These are phyloP conservation scores for Tulasnella sp. DNA, from an alignment of 768 basidiomycete genomes.

Conservation along the genomic window DNA sequence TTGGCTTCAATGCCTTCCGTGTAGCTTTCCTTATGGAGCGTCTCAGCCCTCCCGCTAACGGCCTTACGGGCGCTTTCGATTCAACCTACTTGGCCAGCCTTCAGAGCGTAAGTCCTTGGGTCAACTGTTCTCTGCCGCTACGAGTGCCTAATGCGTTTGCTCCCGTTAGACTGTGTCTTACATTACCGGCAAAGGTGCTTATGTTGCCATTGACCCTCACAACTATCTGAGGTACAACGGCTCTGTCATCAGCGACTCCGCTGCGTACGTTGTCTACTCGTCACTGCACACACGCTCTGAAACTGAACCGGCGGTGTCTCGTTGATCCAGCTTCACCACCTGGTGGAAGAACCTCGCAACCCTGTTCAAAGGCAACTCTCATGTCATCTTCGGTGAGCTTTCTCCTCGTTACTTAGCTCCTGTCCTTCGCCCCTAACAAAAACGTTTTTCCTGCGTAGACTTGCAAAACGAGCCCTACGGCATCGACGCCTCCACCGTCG, in stretches of 20 bases:
- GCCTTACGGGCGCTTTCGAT: conserved; percentile 44
- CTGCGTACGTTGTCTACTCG: conserved; percentile 26
- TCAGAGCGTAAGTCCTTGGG: conserved; percentile 23
- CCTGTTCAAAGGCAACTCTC: conserved; percentile 37
- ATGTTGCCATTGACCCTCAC: conserved; percentile 45
- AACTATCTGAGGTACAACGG: conserved; percentile 52
- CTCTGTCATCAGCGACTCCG: conserved; percentile 37
- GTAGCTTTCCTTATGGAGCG: conserved; percentile 51
- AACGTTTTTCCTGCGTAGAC: conserved; percentile 17
- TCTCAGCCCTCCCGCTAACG: conserved; percentile 39
- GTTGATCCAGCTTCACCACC: conserved; percentile 4
- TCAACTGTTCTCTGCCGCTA: not conserved
- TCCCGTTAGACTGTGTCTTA: conserved; percentile 37
- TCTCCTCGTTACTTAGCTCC: conserved; percentile 2
- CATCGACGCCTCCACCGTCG: conserved; percentile 42
- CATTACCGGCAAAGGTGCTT: conserved; percentile 49
- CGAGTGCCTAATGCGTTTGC: no score
- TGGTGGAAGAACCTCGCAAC: conserved; percentile 46
- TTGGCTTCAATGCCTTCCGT: conserved; percentile 52
- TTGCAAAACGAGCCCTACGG: conserved; percentile 49
- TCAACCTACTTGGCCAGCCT: conserved; percentile 40
- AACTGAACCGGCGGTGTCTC: not conserved
- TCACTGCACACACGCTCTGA: not conserved
- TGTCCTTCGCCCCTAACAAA: not conserved
- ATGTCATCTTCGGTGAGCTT: conserved; percentile 51